These are phyloP conservation scores for Megacollybia marginata DNA, from an alignment of 768 basidiomycete genomes.

Conservation along the genomic window DNA sequence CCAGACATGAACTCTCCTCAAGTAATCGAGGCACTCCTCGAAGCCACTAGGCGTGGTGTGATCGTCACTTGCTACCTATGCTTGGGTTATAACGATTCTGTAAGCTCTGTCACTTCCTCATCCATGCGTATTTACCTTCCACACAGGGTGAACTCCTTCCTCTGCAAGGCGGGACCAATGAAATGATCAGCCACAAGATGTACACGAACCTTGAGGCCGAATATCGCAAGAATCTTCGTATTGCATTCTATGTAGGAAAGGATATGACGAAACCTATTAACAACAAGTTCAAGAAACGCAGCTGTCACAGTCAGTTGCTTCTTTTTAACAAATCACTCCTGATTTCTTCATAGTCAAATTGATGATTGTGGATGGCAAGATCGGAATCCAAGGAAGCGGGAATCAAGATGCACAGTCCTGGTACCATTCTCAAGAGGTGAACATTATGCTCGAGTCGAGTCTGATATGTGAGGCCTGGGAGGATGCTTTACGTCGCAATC, in stretches of 20 bases:
- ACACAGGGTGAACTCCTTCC: constrained; percentile 53
- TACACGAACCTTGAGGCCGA: constrained; percentile 41
- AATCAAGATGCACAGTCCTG: constrained; percentile 68
- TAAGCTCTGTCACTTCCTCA: constrained; percentile 39
- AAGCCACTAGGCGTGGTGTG: constrained; percentile 54
- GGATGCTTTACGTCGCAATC: constrained; percentile 41
- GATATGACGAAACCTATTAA: constrained; percentile 61
- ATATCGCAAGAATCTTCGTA: constrained; percentile 36
- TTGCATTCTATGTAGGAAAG: constrained; percentile 57
- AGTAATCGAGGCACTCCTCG: constrained; percentile 49
- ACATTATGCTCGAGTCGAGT: constrained; percentile 55
- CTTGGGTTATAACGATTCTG: constrained; percentile 48
- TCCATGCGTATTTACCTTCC: background rate
- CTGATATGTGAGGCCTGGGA: constrained; percentile 49
- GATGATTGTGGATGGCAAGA: constrained; percentile 56
- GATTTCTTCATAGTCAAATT: constrained; percentile 40
- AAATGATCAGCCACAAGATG: constrained; percentile 55
- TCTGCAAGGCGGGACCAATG: constrained; percentile 67
- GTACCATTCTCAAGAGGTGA: constrained; percentile 69
- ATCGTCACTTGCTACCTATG: constrained; percentile 54
- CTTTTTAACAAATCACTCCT: background rate
- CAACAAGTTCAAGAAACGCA: constrained; percentile 59
- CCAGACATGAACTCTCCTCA: constrained; percentile 67
- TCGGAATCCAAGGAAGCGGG: constrained; percentile 63
- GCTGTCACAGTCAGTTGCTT: constrained; percentile 48